Evolutionary conservation across 345 rosid genomes (phyloP), one percentile per base, ranked within the genome.

Genomic region (Noccaea caerulescens): DNA sequence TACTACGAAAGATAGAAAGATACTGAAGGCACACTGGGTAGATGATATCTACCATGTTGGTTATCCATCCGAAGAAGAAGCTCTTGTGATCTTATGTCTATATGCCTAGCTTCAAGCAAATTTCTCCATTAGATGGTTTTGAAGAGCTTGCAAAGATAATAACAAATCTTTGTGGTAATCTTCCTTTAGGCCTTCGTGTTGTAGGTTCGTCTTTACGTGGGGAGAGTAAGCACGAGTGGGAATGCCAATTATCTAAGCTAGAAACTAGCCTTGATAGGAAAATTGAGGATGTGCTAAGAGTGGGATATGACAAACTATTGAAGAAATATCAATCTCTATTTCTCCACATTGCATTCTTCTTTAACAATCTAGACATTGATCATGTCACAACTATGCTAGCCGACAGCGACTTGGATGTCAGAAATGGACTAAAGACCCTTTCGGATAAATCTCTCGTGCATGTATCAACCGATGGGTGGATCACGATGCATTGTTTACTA

Each of bases 1-100:
- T 47, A 87, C 88, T 9, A 84, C 89, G 7, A 71, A 90, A 81
- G 70, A 80, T 46, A 55, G n/a, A n/a, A 58, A 44, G 11, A 27
- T 77, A 1, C 13, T 71, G 5, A 69, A 44, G 39, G 10, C 65
- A 9, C 33, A 7, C 10, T 4, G 37, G 51, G 8, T 27, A 0
- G 4, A 0, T 2, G 33, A 33, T 3, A 16, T 67, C 4, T 67
- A 67, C 16, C 38, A 9, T 5, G 72, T 67, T 4, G 10, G 3
- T 39, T 39, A 12, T 47, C 65, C 75, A 25, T 18, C 36, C 8
- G 5, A 58, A 0, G 8, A 7, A 4, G 68, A 68, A 10, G 68
- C 82, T 36, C 16, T 63, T 1, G 12, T 54, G 39, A 71, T 75
- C 11, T 49, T 75, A 10, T 10, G 13, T 56, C 25, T 1, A 0